phyloP scores from a whole-genome alignment of 2,329 filamentous ascomycete genomes.

The Juglanconis oblonga region DNA sequence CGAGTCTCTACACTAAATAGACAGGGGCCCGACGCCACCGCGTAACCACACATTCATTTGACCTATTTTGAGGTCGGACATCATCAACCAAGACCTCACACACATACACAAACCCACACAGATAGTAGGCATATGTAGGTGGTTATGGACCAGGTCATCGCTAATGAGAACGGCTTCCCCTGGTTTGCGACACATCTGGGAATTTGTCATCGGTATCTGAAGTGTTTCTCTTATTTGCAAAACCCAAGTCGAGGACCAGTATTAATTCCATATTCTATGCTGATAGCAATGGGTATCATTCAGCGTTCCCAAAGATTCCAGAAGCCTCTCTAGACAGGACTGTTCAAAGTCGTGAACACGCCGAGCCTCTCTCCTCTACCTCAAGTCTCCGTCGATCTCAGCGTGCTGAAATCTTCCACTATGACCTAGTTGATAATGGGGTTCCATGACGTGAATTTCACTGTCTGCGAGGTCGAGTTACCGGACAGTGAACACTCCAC shows the following conservation, averaged over 20 bases:
- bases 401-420: neutral
- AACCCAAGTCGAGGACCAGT: neutral
- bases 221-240: too few species aligned
- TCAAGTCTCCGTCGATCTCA: neutral
- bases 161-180: too few species aligned
- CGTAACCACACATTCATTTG: neutral
- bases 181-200: neutral
- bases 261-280: neutral
- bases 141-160: too few species aligned
- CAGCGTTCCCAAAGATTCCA: neutral
- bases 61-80: neutral
- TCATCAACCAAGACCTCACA: neutral
- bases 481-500: conserved; percentile 7
- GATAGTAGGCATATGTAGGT: too few species aligned
- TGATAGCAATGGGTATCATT: conserved; percentile 1
- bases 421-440: neutral
- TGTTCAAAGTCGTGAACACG: neutral
- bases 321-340: neutral
- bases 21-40: neutral
- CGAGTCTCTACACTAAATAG: neutral
- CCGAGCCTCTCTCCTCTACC: neutral
- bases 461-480: conserved; percentile 5
- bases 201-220: too few species aligned
- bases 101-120: too few species aligned
- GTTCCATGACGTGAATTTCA: conserved; percentile 1